Base-by-base conservation (phyloP, 2,329 filamentous ascomycete species). In the Aspergillus japonicus region DNA sequence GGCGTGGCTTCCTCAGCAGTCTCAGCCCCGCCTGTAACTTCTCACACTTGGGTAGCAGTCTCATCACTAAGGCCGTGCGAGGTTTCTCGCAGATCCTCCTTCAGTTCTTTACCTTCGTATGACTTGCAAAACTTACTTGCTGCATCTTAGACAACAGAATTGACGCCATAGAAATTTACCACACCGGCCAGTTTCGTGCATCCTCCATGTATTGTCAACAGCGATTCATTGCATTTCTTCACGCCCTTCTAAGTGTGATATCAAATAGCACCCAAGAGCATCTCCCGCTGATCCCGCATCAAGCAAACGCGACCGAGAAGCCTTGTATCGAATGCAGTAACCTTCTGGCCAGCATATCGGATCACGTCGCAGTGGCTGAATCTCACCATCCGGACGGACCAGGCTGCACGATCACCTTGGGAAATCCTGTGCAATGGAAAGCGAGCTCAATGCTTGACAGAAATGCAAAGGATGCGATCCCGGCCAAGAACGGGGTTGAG, bases 171-270 rank as follows among this genome's bases (percentile, higher is more conserved):
- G 12, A 5, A 6, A 2, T 24, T 5, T 14, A 55, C 33, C 11
- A 5, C 10, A 47, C 1, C 33, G 2, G 10, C 5, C 12, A 14
- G 12, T 10, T 55, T 14, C 33, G 23, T 55, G 21, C 14, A n/a
- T 35, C 44, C 33, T 35, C 26, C 11, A 55, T 55, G 53, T 35
- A 55, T 48, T 55, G 53, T 24, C 53, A 55, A 16, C 53, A 55
- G 42, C 53, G 44, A 14, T 29, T 48, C 21, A 11, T 48, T 31
- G 53, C 42, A 48, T 24, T 55, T 35, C 44, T 55, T 19, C 47
- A 55, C 33, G 53, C 53, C 4, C 42, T 55, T 11, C 19, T 55
- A 14, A 42, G 53, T 19, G 24, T 21, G 14, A 47, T 55, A 26
- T 48, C 53, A n/a, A 48, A 48, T 24, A 48, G 14, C n/a, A 55